phyloP scores from a whole-genome alignment of 1,139 yeast species.

The Kodamaea sp. region DNA sequence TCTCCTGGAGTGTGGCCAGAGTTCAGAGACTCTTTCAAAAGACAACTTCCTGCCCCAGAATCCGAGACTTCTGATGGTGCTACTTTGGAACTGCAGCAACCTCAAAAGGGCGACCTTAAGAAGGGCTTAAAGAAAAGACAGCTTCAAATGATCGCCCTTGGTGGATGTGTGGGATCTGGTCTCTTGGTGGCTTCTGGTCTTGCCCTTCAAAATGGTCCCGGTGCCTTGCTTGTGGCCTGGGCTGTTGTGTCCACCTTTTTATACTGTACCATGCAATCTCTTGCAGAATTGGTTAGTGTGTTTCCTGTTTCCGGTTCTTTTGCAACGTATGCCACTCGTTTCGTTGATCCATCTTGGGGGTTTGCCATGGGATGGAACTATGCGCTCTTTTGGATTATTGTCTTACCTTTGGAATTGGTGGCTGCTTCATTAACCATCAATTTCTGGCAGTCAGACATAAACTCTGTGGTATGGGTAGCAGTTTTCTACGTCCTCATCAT shows the following conservation, averaged over 20 bases:
- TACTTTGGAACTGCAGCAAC: background rate
- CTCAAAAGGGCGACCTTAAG: conserved; percentile 17
- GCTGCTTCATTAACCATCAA: conserved; percentile 69
- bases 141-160: conserved; percentile 39
- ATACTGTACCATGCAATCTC: conserved; percentile 66
- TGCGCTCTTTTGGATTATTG: conserved; percentile 68
- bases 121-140: conserved; percentile 36
- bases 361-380: conserved; percentile 76
- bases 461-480: conserved; percentile 68
- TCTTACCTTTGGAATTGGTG: conserved; percentile 68
- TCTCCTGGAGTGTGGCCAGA: conserved; percentile 22
- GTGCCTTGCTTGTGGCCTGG: conserved; percentile 42
- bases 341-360: conserved; percentile 71
- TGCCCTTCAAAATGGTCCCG: conserved; percentile 42
- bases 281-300: conserved; percentile 67
- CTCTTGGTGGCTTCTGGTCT: conserved; percentile 39
- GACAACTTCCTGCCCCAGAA: conserved; percentile 9
- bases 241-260: conserved; percentile 46
- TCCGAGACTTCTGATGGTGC: conserved; percentile 1
- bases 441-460: conserved; percentile 59
- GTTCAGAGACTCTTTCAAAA: conserved; percentile 37
- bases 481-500: conserved; percentile 62
- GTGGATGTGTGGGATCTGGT: conserved; percentile 44
- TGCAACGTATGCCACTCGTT: conserved; percentile 63
- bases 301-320: conserved; percentile 76